These are phyloP conservation scores for Flaveria sonorensis DNA, from an alignment of 129 eudicot species.

Conservation along the genomic window DNA sequence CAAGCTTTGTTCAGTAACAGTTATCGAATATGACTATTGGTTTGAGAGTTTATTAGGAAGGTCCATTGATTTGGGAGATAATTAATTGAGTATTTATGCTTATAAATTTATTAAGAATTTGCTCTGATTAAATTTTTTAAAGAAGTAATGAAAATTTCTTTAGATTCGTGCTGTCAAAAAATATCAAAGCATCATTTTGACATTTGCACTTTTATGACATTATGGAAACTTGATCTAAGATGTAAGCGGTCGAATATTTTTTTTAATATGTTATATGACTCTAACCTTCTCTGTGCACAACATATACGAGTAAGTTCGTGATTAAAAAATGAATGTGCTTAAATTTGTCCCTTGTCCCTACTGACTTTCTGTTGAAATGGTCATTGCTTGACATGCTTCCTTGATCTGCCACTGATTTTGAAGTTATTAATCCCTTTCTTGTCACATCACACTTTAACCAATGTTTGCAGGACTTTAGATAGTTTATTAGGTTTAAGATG, in stretches of 20 bases:
- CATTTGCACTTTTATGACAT: background rate
- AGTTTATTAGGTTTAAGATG: background rate
- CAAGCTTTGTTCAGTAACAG: background rate
- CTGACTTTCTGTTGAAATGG: background rate
- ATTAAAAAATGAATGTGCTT: background rate
- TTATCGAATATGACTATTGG: background rate
- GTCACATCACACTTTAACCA: background rate
- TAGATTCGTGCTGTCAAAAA: background rate
- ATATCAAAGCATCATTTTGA: background rate
- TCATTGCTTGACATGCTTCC: background rate
- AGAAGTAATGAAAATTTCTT: background rate
- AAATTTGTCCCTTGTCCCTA: constrained; percentile 3
- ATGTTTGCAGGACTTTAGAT: background rate
- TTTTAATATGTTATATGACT: background rate
- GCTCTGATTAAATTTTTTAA: too few species aligned
- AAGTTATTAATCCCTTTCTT: background rate
- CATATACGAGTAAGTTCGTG: background rate
- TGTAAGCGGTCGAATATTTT: background rate
- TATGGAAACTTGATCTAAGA: background rate
- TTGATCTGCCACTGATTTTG: background rate
- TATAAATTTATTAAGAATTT: too few species aligned
- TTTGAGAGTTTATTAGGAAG: background rate
- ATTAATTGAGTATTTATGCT: background rate
- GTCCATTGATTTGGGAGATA: background rate
- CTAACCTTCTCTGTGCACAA: background rate